Evolutionary conservation across 495 filamentous ascomycete genomes (phyloP), one percentile per base, ranked within the genome.

Genomic region (Mytilinidion resinicola): DNA sequence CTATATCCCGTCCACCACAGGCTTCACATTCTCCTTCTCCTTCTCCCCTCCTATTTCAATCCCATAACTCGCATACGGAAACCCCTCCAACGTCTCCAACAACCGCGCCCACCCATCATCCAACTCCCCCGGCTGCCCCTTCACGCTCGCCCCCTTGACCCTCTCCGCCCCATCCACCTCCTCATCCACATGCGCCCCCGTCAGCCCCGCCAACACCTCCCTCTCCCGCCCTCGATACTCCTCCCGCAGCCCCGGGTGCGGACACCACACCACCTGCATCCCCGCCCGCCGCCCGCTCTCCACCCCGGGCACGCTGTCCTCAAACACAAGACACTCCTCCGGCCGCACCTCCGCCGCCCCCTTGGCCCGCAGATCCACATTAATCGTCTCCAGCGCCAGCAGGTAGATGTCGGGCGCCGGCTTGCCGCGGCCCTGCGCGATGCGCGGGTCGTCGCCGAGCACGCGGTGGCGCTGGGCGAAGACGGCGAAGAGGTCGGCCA

Each of bases 401-500:
- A 95, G 73, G 68, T 93, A 99, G 66, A 99, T 99, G 71, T 99
- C 95, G 8, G 93, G 93, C 4, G 90, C 78, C 0, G 93, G 93
- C 72, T 99, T 99, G 12, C 93, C 95, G 10, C 88, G 74, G 0
- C 93, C 93, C 21, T 78, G 71, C 1, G 82, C 76, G 59, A 98
- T 91, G 30, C 95, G 80, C 2, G 77, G 70, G 67, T 99, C 95
- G 69, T 99, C 95, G 6, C 93, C 93, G 2, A 92, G 72, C 0
- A 99, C 85, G 42, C 82, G 80, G 56, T 87, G 82, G 8, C 81
- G 70, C 0, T 73, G 66, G 12, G 84, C 77, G 70, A 99, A 96
- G 3, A 81, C 76, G 17, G 72, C 66, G 73, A 99, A 96, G 4
- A 96, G 67, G 30, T 89, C 76, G 14, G 71, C 64, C 36, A 96